A percentile compares a stretch with the other conserved stretches of the same genome.
These are phyloP conservation scores for Candida taoyuanica DNA, from an alignment of 805 yeast genomes.

Conservation along the genomic window DNA sequence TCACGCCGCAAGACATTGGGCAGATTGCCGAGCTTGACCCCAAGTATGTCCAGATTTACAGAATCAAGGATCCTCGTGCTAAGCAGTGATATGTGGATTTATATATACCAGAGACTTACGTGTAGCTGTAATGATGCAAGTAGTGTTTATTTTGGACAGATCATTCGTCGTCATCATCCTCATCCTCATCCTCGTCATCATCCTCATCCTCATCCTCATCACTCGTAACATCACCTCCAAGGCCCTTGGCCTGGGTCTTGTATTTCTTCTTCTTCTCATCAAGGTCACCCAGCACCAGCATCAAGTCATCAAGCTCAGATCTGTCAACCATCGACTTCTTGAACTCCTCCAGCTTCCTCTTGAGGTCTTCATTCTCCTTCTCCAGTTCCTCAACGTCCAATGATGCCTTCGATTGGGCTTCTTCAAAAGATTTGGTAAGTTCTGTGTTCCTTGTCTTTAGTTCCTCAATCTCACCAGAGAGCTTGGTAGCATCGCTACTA, in stretches of 20 bases:
- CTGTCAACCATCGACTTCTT: slow-evolving; percentile 35
- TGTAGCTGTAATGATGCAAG: too few species aligned
- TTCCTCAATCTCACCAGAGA: slow-evolving; percentile 11
- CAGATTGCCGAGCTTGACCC: slow-evolving; percentile 58
- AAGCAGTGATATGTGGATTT: background rate
- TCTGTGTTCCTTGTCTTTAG: slow-evolving; percentile 1
- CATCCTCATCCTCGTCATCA: slow-evolving; percentile 48
- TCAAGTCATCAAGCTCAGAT: slow-evolving; percentile 64
- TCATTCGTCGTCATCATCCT: slow-evolving; percentile 4
- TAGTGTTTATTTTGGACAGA: background rate
- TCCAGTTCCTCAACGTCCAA: background rate
- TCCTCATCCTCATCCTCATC: slow-evolving; percentile 70
- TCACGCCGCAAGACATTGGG: slow-evolving; percentile 88
- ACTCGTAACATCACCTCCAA: slow-evolving; percentile 62
- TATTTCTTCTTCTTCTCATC: slow-evolving; percentile 63
- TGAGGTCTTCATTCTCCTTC: slow-evolving; percentile 19
- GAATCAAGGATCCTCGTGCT: slow-evolving; percentile 43
- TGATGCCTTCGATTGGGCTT: background rate
- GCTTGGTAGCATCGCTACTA: slow-evolving; percentile 1
- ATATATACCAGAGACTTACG: background rate
- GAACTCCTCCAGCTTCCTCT: slow-evolving; percentile 14
- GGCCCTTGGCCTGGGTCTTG: slow-evolving; percentile 42
- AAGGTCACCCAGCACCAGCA: slow-evolving; percentile 70
- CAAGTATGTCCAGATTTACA: slow-evolving; percentile 58
- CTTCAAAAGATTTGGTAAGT: background rate